Evolutionary conservation across 1,139 yeast species (phyloP), one percentile per base, ranked within the genome.

Genomic region (Nakaseomyces uthaithaninus): DNA sequence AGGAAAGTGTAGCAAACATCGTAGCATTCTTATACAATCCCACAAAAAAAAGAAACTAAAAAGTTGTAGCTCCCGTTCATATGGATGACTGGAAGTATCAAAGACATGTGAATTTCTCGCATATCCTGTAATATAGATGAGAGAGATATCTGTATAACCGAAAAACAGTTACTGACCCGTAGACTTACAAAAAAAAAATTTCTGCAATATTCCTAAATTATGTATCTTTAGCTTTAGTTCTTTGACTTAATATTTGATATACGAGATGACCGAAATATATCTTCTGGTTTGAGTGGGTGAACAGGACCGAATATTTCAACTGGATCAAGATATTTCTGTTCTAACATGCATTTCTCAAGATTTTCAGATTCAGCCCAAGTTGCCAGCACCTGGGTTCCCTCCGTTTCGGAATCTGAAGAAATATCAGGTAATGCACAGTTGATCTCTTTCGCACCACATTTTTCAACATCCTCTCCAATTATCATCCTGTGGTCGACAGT

Each of bases 271-370:
- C 25, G 11, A 55, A 85, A 83, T 15, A 85, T 76, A 46, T 79
- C 85, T 37, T 75, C 81, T 58, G 84, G 73, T 36, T 77, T 74
- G 43, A 84, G 63, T 3, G 77, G 76, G 0, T 84, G 81, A 19
- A 82, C 72, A 11, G 84, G 82, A 0, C 95, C 95, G 66, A 89
- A 87, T 1, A 87, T 74, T 3, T 70, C 57, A 41, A 71, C 75
- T 0, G 95, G 95, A 55, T 87, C 81, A 43, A 80, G 64, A 15
- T 63, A 60, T 46, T 73, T 75, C 57, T 84, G 94, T 37, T 68
- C 63, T 34, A 69, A 59, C 33, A 85, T 66, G 25, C 56, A 58
- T 26, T 57, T 51, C 33, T 53, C 52, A 27, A 60, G 36, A 15
- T 47, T 45, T 2, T 59, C 53, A 8, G 58, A 45, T 25, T 50